Percentiles rank a stretch among this genome's conserved stretches.
These are phyloP conservation scores for Aureobasidium subglaciale DNA, from an alignment of 2,329 filamentous ascomycete species.

Conservation along the genomic window DNA sequence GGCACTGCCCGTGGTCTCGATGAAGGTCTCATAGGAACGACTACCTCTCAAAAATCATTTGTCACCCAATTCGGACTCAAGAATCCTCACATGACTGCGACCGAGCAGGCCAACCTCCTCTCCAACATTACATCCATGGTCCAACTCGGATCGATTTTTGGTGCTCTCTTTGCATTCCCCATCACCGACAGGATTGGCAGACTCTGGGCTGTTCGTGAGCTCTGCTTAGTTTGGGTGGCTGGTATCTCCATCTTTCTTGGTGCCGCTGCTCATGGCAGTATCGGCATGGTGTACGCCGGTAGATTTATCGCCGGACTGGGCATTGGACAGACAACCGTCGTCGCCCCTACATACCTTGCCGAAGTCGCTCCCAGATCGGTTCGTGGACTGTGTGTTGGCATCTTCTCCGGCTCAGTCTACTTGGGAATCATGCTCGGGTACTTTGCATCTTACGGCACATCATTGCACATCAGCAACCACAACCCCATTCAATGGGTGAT, in stretches of 20 bases:
- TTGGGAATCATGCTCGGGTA: slow-evolving; percentile 48
- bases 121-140: slow-evolving; percentile 76
- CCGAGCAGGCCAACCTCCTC: slow-evolving; percentile 55
- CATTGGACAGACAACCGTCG: slow-evolving; percentile 47
- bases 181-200: slow-evolving; percentile 28
- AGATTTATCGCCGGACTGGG: slow-evolving; percentile 36
- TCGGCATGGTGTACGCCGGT: slow-evolving; percentile 32
- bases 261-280: slow-evolving; percentile 31
- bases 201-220: slow-evolving; percentile 25
- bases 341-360: slow-evolving; percentile 55
- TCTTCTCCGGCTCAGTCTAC: slow-evolving; percentile 66
- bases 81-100: slow-evolving; percentile 44
- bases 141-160: slow-evolving; percentile 67
- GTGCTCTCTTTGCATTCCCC: slow-evolving; percentile 52
- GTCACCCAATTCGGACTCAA: slow-evolving; percentile 52
- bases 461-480: slow-evolving; percentile 42
- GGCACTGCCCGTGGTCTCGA: slow-evolving; percentile 73
- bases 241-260: slow-evolving; percentile 38
- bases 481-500: slow-evolving; percentile 49
- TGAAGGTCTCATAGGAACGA: slow-evolving; percentile 61
- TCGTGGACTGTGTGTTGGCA: slow-evolving; percentile 61
- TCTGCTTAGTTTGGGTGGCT: slow-evolving; percentile 24
- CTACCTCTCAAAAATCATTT: slow-evolving; percentile 57
- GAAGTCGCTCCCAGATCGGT: slow-evolving; percentile 35
- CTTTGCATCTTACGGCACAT: slow-evolving; percentile 57